Evolutionary conservation across 192 early-diverging fungal species (phyloP).

Genomic region (Backusella psychrophila): DNA sequence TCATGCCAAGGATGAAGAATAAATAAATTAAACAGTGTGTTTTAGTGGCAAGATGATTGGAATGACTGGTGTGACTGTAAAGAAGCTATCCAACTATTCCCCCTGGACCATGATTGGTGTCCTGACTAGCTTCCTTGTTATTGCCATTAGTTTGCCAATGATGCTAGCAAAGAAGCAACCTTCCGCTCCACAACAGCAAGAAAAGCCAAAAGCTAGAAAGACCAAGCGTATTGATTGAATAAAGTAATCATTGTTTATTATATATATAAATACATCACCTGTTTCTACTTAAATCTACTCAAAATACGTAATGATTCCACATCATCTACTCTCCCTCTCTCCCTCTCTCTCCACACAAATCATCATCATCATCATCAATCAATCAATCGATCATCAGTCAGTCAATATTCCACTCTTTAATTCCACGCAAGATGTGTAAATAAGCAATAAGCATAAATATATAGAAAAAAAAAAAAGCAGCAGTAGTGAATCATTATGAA

Average conservation of each 20-base stretch:
- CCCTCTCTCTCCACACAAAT: not conserved
- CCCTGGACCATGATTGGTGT: slow-evolving; percentile 15
- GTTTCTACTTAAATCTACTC: not conserved
- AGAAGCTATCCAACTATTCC: slow-evolving; percentile 10
- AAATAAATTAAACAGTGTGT: not conserved
- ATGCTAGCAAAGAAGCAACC: not conserved
- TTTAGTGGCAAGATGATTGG: slow-evolving; percentile 7
- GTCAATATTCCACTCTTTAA: slow-evolving; percentile 1
- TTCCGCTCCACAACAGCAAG: not conserved
- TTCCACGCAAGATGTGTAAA: not conserved
- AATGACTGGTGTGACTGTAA: slow-evolving; percentile 3
- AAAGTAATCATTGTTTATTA: not conserved
- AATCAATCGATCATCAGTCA: slow-evolving; percentile 1
- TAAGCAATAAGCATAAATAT: not conserved
- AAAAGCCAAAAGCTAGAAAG: slow-evolving; percentile 3
- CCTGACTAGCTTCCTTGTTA: not conserved
- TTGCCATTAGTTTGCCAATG: slow-evolving; percentile 1
- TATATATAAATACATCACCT: not conserved
- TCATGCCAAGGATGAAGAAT: not conserved
- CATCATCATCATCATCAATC: not conserved
- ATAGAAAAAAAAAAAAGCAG: not conserved
- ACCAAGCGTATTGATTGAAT: slow-evolving; percentile 22
- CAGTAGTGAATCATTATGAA: not conserved
- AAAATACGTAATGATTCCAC: not conserved
- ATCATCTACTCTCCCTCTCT: not conserved